Evolutionary conservation across 768 basidiomycete species (phyloP), one percentile per base, ranked within the genome.

Genomic region (Cystofilobasidium bisporidii): DNA sequence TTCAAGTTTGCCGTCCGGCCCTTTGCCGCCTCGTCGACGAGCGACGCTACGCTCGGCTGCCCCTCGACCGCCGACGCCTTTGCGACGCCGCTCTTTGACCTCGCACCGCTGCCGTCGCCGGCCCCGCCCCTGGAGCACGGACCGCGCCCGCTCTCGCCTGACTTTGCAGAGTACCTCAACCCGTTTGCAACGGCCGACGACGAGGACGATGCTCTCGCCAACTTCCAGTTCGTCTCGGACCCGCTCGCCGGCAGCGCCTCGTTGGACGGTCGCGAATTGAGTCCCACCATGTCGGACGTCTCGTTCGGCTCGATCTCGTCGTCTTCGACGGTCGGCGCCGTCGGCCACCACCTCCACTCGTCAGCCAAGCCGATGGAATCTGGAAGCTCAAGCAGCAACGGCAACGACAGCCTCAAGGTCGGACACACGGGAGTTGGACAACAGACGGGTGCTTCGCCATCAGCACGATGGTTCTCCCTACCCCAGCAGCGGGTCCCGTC

Each of bases 401-500:
- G 53, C 64, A 32, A 12, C 57, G n/a, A 36, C 43, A n/a, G 30
- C 40, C 28, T 24, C 64, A 32, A 50, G 47, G 20, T 6, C 22
- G 41, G 14, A 28, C 12, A 20, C 9, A 12, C 17, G 40, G 58
- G 3, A 3, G 33, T 38, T 32, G 57, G 57, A 58, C 18, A 58
- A 10, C 32, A 41, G 32, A 60, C 36, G 58, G 33, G 33, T 24
- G n/a, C 32, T 60, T 33, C 64, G 64, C 64, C 64, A 65, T 65
- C 64, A 65, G 64, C 64, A 65, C 64, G 64, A 60, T 65, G 64
- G 64, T 48, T 18, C 45, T 12, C 47, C 47, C 64, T 59, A 33
- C 58, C 64, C 64, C 64, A 59, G 64, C 64, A 65, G 64, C 64
- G 64, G 64, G 64, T 60, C 22, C 30, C 58, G 36, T 38, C 32